These are phyloP conservation scores for Scheffersomyces stipitis DNA, from an alignment of 805 yeast species.

Conservation along the genomic window DNA sequence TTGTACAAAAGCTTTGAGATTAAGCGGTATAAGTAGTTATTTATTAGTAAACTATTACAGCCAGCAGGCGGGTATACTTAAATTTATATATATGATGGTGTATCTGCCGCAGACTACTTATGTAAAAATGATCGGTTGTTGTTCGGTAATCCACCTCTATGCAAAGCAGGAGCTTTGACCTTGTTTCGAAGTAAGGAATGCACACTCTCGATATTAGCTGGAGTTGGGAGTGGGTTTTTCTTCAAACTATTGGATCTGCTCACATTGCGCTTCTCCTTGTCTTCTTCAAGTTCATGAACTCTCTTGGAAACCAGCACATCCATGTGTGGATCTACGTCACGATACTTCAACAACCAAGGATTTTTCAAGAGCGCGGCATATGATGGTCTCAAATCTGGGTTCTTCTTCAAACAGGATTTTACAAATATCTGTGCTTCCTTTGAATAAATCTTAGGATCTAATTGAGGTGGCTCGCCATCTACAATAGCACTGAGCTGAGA, in stretches of 20 bases:
- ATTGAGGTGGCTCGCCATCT: constrained; percentile 29
- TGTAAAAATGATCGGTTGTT: constrained; percentile 10
- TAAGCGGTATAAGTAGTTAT: no score
- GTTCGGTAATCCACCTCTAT: constrained; percentile 38
- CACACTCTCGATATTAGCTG: constrained; percentile 31
- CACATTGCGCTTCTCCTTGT: constrained; percentile 26
- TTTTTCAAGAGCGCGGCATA: constrained; percentile 73
- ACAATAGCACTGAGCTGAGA: constrained; percentile 94
- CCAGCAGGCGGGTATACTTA: no score
- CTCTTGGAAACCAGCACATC: constrained; percentile 27
- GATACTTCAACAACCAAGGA: constrained; percentile 73
- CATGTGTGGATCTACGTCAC: constrained; percentile 35
- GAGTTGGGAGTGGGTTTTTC: constrained; percentile 4
- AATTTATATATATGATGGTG: no score
- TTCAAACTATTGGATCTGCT: constrained; percentile 18
- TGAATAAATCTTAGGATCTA: constrained; percentile 44
- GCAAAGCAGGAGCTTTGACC: constrained; percentile 45
- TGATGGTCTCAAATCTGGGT: constrained; percentile 77
- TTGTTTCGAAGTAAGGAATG: constrained; percentile 38
- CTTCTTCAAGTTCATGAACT: constrained; percentile 10
- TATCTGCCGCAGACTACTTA: no score
- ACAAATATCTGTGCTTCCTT: constrained; percentile 84
- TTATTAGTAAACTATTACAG: no score
- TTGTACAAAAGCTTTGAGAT: no score
- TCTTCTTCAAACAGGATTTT: constrained; percentile 70